Conservation (phyloP, 75 land plant genomes). For the Cupressus sempervirens region DNA sequence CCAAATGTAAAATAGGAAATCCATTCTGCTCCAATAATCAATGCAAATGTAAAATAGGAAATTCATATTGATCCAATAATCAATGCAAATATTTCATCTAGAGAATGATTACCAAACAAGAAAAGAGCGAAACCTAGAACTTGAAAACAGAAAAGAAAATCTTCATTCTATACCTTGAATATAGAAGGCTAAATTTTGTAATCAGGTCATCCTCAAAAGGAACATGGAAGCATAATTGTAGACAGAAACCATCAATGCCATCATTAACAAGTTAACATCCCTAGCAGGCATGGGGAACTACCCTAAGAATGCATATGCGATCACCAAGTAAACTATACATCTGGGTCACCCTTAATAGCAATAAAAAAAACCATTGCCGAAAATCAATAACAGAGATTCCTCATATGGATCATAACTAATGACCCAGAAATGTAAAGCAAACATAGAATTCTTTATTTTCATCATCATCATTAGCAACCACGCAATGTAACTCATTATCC, state of each 20-base stretch:
- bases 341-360: conserved; percentile 2
- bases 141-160: not conserved
- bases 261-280: not conserved
- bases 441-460: not conserved
- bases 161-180: not conserved
- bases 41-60: too few species aligned
- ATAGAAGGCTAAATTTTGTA: not conserved
- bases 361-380: not conserved
- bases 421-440: not conserved
- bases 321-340: not conserved
- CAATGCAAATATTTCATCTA: not conserved
- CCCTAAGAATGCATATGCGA: not conserved
- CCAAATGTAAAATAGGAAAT: not conserved
- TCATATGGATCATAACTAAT: not conserved
- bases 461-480: not conserved
- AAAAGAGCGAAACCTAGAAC: not conserved
- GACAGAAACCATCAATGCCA: not conserved
- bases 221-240: not conserved
- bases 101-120: not conserved
- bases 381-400: not conserved
- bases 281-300: not conserved
- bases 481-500: not conserved
- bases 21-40: not conserved
- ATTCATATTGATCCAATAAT: too few species aligned
- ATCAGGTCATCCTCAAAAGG: not conserved